A percentile compares a stretch with the other conserved stretches of the same genome.
Conservation (phyloP, 257 asterid genomes). For the Schizonepeta tenuifolia region DNA sequence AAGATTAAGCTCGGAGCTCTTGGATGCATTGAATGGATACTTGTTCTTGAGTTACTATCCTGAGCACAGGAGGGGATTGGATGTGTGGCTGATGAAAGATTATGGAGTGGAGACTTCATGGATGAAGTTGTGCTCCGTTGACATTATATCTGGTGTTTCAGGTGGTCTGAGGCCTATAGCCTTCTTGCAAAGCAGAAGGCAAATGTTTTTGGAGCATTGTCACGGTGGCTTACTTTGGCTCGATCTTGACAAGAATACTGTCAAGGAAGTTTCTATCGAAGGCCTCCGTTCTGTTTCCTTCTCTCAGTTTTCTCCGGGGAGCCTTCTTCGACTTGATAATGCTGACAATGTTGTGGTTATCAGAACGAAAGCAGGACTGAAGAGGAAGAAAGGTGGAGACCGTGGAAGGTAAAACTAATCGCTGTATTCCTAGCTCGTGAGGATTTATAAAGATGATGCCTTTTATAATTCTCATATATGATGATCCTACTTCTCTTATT, state of each 20-base stretch:
- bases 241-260: neutral
- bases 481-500: neutral
- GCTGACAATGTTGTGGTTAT: neutral
- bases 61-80: neutral
- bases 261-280: neutral
- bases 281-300: neutral
- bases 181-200: neutral
- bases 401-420: neutral
- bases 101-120: slow-evolving; percentile 5
- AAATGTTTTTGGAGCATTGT: neutral
- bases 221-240: neutral
- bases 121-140: slow-evolving; percentile 7
- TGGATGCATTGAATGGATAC: slow-evolving; percentile 21
- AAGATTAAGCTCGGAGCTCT: neutral
- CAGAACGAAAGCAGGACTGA: neutral
- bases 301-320: neutral
- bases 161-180: neutral
- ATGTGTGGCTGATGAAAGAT: slow-evolving; percentile 28
- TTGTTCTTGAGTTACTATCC: neutral
- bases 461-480: neutral
- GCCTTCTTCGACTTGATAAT: slow-evolving; percentile 4
- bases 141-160: neutral
- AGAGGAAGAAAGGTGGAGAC: neutral
- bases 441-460: neutral
- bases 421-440: neutral